Evolutionary conservation across 2,329 filamentous ascomycete species (phyloP), one percentile per base, ranked within the genome.

Genomic region (Aspergillus unguis): DNA sequence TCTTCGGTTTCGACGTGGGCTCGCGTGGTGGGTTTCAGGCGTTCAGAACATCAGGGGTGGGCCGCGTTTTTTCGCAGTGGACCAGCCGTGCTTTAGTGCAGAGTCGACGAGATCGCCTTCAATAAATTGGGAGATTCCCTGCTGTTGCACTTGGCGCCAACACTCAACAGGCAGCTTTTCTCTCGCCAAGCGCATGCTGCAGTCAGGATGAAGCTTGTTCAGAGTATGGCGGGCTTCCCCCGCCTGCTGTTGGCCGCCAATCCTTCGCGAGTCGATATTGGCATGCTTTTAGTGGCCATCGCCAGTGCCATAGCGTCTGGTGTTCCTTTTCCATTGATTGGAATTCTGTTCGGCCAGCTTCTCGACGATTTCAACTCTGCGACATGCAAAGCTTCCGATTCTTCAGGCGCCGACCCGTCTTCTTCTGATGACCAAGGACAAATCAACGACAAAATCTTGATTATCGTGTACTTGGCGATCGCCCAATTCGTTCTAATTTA

Each of bases 401-500:
- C 53, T 1, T 54, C 61, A 4, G 42, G 46, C 1, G 50, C 59
- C 25, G 50, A 54, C 11, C 17, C 17, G 17, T 17, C 17, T 17
- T 17, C 17, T 17, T 17, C 17, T 17, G 17, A 17, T 17, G 61
- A 62, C n/a, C 63, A 65, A 36, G 26, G 46, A 11, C 55, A 54
- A 11, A 66, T 69, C 41, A 68, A 84, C 64, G 63, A 71, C 45
- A 85, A 83, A 61, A 80, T 89, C 36, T 66, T 87, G 64, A 60
- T 80, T 44, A 74, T 88, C 25, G 78, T 86, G 10, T 86, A 85
- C 63, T 77, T 88, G 35, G 82, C 82, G 23, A 80, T 86, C 52
- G 84, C 78, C 28, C 80, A 81, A 54, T 85, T 88, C 59, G 75
- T 77, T 36, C 71, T 81, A 53, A 85, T 88, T 58, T 90, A 88